A percentile compares a stretch with the other conserved stretches of the same genome.
These are phyloP conservation scores for Ulvella scutata DNA, from an alignment of 139 green algal genomes.

Conservation along the genomic window DNA sequence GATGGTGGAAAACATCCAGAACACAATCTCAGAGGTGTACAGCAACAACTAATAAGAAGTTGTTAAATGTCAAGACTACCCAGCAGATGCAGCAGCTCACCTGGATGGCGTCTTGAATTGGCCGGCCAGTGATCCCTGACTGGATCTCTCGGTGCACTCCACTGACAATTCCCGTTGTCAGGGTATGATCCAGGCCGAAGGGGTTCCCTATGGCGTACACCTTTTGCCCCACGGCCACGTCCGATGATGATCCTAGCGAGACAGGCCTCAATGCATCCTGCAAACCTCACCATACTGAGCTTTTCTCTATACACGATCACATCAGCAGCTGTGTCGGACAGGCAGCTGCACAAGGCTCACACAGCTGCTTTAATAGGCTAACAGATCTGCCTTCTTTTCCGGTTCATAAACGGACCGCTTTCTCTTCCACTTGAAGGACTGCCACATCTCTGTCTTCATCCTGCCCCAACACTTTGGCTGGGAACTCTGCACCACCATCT, in stretches of 20 bases:
- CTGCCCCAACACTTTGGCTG: conserved; percentile 47
- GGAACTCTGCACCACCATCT: conserved; percentile 34
- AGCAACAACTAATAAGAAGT: too few relatives aligned
- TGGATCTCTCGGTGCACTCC: conserved; percentile 46
- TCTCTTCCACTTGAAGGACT: conserved; percentile 42
- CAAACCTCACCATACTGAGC: neutral
- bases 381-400: too few relatives aligned
- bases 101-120: conserved; percentile 24
- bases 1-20: too few relatives aligned
- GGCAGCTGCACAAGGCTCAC: too few relatives aligned
- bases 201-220: conserved; percentile 86
- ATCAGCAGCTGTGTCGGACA: too few relatives aligned
- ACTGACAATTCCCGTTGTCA: conserved; percentile 55
- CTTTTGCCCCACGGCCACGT: conserved; percentile 59
- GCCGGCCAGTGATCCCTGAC: conserved; percentile 35
- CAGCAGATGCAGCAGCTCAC: too few relatives aligned
- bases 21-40: too few relatives aligned
- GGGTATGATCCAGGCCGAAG: conserved; percentile 72
- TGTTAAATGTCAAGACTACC: too few relatives aligned
- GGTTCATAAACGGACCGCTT: neutral
- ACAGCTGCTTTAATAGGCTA: too few relatives aligned
- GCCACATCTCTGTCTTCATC: conserved; percentile 72
- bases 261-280: neutral
- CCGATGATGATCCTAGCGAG: conserved; percentile 6
- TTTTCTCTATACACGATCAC: too few relatives aligned